Conservation (phyloP, 2,329 filamentous ascomycete genomes). For the Colletotrichum somersetense region DNA sequence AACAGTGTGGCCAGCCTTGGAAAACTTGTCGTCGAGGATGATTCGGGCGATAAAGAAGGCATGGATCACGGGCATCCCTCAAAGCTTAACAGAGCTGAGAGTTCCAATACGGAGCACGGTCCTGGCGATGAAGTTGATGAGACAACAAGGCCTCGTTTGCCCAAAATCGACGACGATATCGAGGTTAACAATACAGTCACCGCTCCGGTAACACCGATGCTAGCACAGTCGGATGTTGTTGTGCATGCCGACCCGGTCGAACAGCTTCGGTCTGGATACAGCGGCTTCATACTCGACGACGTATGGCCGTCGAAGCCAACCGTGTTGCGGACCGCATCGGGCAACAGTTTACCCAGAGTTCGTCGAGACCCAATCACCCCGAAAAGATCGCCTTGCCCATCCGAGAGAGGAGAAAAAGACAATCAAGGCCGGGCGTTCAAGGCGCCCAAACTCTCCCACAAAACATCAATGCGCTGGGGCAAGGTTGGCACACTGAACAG, state of each 20-base stretch:
- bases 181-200: constrained; percentile 42
- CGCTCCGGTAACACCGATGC: constrained; percentile 34
- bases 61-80: constrained; percentile 12
- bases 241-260: constrained; percentile 30
- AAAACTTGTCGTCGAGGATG: constrained; percentile 49
- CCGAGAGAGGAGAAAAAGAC: constrained; percentile 50
- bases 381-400: constrained; percentile 43
- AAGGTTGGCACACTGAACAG: constrained; percentile 53
- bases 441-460: constrained; percentile 39
- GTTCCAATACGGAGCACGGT: constrained; percentile 24
- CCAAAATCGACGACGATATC: constrained; percentile 46
- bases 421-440: constrained; percentile 41
- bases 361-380: constrained; percentile 39
- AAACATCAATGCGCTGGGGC: constrained; percentile 53
- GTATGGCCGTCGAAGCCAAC: constrained; percentile 20
- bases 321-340: constrained; percentile 43
- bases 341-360: constrained; percentile 44
- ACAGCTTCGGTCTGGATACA: constrained; percentile 5
- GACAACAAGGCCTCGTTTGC: constrained; percentile 41
- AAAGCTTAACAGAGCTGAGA: constrained; percentile 26
- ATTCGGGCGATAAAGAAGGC: constrained; percentile 40
- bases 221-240: constrained; percentile 15
- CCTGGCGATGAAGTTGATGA: constrained; percentile 32
- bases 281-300: neutral
- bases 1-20: constrained; percentile 62